Evolutionary conservation across 1,284 basidiomycete genomes (phyloP).

Genomic region (Schizophyllum commune): DNA sequence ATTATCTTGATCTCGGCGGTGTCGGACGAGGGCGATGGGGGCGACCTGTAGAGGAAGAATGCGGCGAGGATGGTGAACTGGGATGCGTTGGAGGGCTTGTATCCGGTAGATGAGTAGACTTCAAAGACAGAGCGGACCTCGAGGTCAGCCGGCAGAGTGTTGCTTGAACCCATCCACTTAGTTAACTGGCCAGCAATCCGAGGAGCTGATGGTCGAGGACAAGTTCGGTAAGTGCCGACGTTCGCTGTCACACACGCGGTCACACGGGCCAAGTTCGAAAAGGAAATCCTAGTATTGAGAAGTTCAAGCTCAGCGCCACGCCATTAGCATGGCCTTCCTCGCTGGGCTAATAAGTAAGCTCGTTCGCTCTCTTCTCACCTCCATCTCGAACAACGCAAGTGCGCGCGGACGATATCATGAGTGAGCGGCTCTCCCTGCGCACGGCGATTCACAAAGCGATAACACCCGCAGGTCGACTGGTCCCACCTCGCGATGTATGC

Average conservation of each 20-base stretch:
- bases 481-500: background rate
- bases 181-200: background rate
- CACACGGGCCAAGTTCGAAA: background rate
- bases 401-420: background rate
- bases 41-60: background rate
- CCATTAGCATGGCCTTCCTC: background rate
- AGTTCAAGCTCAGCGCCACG: background rate
- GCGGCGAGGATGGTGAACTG: background rate
- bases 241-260: background rate
- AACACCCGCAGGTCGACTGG: background rate
- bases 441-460: background rate
- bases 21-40: too few relatives aligned
- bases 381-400: too few relatives aligned
- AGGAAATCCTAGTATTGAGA: background rate
- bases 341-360: too few relatives aligned
- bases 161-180: background rate
- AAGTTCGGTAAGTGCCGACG: background rate
- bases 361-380: too few relatives aligned
- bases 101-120: background rate
- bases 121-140: background rate
- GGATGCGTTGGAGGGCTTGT: background rate
- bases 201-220: background rate
- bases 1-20: constrained; percentile 38
- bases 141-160: background rate
- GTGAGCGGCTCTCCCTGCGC: background rate